These are phyloP conservation scores for Exserohilum turcica DNA, from an alignment of 2,329 filamentous ascomycete species.

Conservation along the genomic window DNA sequence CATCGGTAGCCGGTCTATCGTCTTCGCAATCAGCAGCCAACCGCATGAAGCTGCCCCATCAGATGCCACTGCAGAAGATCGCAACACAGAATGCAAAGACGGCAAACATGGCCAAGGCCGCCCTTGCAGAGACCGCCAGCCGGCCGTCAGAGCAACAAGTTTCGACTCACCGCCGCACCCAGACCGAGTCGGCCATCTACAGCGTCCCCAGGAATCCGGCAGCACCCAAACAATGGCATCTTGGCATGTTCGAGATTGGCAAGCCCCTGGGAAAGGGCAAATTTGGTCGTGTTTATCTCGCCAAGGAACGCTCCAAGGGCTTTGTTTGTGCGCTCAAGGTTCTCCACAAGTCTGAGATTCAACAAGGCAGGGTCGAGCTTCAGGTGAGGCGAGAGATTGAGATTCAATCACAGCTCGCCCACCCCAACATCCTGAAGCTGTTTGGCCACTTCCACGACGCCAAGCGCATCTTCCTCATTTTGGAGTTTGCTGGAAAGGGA, in stretches of 20 bases:
- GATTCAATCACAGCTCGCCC: slow-evolving; percentile 84
- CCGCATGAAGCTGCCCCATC: slow-evolving; percentile 72
- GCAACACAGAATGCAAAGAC: slow-evolving; percentile 72
- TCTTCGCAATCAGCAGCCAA: slow-evolving; percentile 53
- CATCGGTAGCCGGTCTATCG: slow-evolving; percentile 55
- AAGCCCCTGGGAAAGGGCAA: slow-evolving; percentile 86
- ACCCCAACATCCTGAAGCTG: slow-evolving; percentile 82
- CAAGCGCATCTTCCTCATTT: slow-evolving; percentile 84
- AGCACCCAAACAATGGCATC: slow-evolving; percentile 68
- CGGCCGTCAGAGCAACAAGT: slow-evolving; percentile 43
- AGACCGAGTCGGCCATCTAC: slow-evolving; percentile 56
- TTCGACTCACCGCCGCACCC: slow-evolving; percentile 48
- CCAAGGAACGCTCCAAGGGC: slow-evolving; percentile 75
- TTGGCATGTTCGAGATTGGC: slow-evolving; percentile 94
- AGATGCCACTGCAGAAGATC: slow-evolving; percentile 81
- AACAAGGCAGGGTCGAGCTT: slow-evolving; percentile 81
- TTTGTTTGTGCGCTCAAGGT: slow-evolving; percentile 89
- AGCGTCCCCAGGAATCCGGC: slow-evolving; percentile 35
- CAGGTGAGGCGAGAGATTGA: slow-evolving; percentile 87
- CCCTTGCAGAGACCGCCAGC: slow-evolving; percentile 63
- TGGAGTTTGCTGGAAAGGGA: slow-evolving; percentile 84
- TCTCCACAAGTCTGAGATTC: slow-evolving; percentile 80
- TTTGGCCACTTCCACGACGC: slow-evolving; percentile 90
- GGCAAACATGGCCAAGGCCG: slow-evolving; percentile 63
- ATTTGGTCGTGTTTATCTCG: slow-evolving; percentile 84